A percentile compares a stretch with the other conserved stretches of the same genome.
phyloP scores from a whole-genome alignment of 495 filamentous ascomycete species.

The Neurospora sp. region DNA sequence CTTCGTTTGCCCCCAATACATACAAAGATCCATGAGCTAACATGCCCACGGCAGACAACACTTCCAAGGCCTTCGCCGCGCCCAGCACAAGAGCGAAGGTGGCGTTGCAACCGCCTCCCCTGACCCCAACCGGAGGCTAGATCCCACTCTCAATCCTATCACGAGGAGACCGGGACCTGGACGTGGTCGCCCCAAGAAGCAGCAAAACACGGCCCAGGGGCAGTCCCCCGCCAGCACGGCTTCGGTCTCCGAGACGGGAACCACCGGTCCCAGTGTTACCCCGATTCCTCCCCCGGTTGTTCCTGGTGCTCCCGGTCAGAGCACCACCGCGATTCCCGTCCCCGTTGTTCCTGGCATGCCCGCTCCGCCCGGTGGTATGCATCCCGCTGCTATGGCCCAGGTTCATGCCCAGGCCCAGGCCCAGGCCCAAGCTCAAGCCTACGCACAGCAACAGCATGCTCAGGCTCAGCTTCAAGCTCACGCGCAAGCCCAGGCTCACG shows the following conservation, averaged over 20 bases:
- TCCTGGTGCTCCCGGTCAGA: conserved; percentile 1
- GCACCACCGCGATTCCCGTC: not conserved
- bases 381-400: not conserved
- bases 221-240: conserved; percentile 3
- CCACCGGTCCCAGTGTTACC: not conserved
- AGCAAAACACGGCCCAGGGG: conserved; percentile 9
- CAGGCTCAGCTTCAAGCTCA: not conserved
- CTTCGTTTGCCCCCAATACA: not conserved
- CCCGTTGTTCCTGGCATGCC: conserved; percentile 2
- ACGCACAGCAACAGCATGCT: not conserved
- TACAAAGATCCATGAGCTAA: conserved; percentile 7
- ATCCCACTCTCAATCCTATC: conserved; percentile 38
- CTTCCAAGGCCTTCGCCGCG: conserved; percentile 39
- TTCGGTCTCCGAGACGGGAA: not conserved
- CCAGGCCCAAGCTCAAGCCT: not conserved
- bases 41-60: conserved; percentile 29
- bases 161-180: conserved; percentile 39
- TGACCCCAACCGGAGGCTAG: conserved; percentile 20
- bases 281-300: not conserved
- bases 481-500: not conserved
- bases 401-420: not conserved
- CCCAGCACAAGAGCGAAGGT: conserved; percentile 34
- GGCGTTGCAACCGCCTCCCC: conserved; percentile 1
- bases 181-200: conserved; percentile 35
- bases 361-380: not conserved